These are phyloP conservation scores for Hymenochaete sp. DNA, from an alignment of 1,284 basidiomycete genomes.

Conservation along the genomic window DNA sequence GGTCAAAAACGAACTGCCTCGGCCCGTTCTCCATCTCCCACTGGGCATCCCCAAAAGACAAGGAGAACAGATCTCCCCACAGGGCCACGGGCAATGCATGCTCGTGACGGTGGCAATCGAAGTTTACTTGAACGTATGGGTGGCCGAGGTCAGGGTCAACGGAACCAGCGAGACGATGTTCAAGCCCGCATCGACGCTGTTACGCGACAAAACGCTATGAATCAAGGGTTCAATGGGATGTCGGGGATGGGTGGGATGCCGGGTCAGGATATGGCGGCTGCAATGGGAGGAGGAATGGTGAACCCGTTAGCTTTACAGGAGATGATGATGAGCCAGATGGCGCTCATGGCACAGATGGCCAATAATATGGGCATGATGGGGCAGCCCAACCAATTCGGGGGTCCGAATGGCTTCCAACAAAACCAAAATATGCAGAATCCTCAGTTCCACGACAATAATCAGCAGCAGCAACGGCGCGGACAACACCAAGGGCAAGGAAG, in stretches of 20 bases:
- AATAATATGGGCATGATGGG: conserved; percentile 65
- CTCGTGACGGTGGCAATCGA: conserved; percentile 31
- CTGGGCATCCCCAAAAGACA: conserved; percentile 44
- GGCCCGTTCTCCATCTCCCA: conserved; percentile 45
- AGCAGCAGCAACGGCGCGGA: conserved; percentile 26
- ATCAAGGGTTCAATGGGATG: conserved; percentile 26
- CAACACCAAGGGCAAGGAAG: conserved; percentile 29
- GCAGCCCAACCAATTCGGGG: conserved; percentile 44
- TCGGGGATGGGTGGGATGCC: conserved; percentile 35
- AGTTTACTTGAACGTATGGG: conserved; percentile 71
- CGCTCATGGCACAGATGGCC: conserved; percentile 76
- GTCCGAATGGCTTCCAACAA: conserved; percentile 41
- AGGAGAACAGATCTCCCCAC: conserved; percentile 42
- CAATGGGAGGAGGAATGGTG: conserved; percentile 37
- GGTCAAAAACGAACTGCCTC: conserved; percentile 33
- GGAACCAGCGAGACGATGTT: conserved; percentile 51
- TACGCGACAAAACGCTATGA: conserved; percentile 47
- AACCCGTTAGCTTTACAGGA: conserved; percentile 71
- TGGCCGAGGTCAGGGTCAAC: conserved; percentile 33
- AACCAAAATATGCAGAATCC: conserved; percentile 24
- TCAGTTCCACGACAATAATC: neutral
- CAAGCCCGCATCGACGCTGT: conserved; percentile 73
- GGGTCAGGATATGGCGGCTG: conserved; percentile 37
- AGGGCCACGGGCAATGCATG: conserved; percentile 71
- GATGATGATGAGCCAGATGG: conserved; percentile 82